These are phyloP conservation scores for Ananas comosus DNA, from an alignment of 176 grass and related monocot genomes.

Conservation along the genomic window DNA sequence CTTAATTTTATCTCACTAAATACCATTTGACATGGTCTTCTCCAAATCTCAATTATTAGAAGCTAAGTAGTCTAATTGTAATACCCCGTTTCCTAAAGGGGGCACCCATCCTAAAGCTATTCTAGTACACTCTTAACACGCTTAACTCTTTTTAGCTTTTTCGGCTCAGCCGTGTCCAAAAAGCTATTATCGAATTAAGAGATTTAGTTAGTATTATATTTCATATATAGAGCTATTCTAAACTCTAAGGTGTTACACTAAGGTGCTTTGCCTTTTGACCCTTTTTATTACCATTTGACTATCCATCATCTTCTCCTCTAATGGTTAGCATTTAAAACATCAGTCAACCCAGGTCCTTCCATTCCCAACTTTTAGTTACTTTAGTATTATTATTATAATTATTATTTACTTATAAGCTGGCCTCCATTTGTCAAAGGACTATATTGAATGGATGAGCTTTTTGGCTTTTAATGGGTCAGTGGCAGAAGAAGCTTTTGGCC, in stretches of 20 bases:
- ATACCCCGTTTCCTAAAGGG: too few relatives aligned
- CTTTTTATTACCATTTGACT: constrained; percentile 1
- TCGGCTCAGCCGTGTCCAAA: too few relatives aligned
- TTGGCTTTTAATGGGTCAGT: neutral
- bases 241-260: neutral
- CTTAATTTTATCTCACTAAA: neutral
- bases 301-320: neutral
- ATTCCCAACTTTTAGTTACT: neutral
- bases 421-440: constrained; percentile 4
- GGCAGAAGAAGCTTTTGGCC: neutral
- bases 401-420: neutral
- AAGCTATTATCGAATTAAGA: too few relatives aligned
- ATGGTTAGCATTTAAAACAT: neutral
- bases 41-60: neutral
- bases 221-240: too few relatives aligned
- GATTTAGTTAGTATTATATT: too few relatives aligned
- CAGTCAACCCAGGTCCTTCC: neutral
- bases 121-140: too few relatives aligned
- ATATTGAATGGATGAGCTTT: neutral
- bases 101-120: too few relatives aligned
- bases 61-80: neutral
- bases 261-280: neutral
- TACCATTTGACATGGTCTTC: neutral
- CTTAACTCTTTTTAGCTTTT: neutral
- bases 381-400: too few relatives aligned